Base-by-base conservation (phyloP, 192 early-diverging fungal species). In the Coemansia sp. region DNA sequence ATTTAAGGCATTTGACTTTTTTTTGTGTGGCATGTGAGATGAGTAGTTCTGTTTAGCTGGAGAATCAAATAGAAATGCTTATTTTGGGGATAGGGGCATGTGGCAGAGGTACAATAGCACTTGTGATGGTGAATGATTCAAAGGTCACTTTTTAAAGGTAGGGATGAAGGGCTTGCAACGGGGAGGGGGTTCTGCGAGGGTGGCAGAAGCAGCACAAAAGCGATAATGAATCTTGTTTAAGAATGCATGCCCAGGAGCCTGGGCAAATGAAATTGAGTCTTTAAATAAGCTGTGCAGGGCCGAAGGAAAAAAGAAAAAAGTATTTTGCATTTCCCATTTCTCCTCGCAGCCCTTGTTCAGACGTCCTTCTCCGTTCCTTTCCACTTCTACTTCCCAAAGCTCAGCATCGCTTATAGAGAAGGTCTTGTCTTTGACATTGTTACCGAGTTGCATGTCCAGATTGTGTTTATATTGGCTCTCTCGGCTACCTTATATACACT, bases 161-260 rank as follows among this genome's bases (percentile, higher is more conserved):
- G 42, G 42, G 42, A 45, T 17, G 23, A 65, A 48, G 64, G 64
- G 58, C 34, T 63, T 63, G 34, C 57, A n/a, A 59, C 32, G 29
- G 34, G 43, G 65, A 36, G 65, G 65, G 65, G 63, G 46, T 48
- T 14, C 25, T 32, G 38, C 67, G 63, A 56, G 42, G n/a, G 48
- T 45, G 72, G 70, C 70, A 70, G 75, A 56, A 69, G 65, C 68
- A 62, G 63, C 34, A 40, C 38, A 33, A 17, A 57, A 25, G 55
- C 67, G 70, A 69, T 62, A 69, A 72, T 73, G 75, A 72, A 66
- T 73, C 75, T 69, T n/a, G 48, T 62, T 23, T 66, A 38, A 71
- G 38, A 53, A 45, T 71, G 69, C 41, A 59, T 57, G 61, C 73
- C 59, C 58, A 57, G 61, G 62, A 64, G 64, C 74, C 57, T 14